Percentiles rank a stretch among this genome's conserved stretches.
Conservation (phyloP, 768 basidiomycete genomes). For the Amyloporia xantha region DNA sequence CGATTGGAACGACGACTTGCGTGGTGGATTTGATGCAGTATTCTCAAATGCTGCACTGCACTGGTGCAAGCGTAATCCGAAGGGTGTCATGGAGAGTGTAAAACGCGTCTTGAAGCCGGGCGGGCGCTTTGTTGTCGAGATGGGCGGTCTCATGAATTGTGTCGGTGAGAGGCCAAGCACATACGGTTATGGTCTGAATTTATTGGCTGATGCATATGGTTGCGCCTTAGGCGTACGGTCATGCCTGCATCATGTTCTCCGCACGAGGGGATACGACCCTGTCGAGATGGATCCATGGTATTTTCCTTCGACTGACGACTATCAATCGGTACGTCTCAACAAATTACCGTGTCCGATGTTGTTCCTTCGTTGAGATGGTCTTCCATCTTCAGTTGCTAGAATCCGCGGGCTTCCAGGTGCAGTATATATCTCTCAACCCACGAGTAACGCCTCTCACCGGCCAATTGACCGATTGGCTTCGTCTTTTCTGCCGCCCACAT, state of each 20-base stretch:
- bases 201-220: neutral
- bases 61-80: conserved; percentile 78
- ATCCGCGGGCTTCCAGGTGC: conserved; percentile 48
- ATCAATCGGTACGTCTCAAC: conserved; percentile 51
- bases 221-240: conserved; percentile 46
- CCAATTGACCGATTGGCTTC: conserved; percentile 60
- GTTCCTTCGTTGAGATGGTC: neutral
- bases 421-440: conserved; percentile 48
- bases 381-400: conserved; percentile 41
- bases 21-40: conserved; percentile 57
- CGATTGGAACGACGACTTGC: conserved; percentile 19
- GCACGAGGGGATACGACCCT: conserved; percentile 51
- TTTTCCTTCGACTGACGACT: conserved; percentile 70
- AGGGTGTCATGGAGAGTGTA: conserved; percentile 54
- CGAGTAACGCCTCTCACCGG: conserved; percentile 45
- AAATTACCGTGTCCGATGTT: conserved; percentile 8
- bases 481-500: conserved; percentile 54
- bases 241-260: conserved; percentile 48
- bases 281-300: conserved; percentile 71
- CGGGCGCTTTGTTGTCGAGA: conserved; percentile 68
- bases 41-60: conserved; percentile 80
- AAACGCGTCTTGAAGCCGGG: conserved; percentile 58
- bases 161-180: conserved; percentile 48
- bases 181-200: neutral
- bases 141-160: conserved; percentile 73